Evolutionary conservation across 768 basidiomycete genomes (phyloP).

Genomic region (Suillus decipiens): DNA sequence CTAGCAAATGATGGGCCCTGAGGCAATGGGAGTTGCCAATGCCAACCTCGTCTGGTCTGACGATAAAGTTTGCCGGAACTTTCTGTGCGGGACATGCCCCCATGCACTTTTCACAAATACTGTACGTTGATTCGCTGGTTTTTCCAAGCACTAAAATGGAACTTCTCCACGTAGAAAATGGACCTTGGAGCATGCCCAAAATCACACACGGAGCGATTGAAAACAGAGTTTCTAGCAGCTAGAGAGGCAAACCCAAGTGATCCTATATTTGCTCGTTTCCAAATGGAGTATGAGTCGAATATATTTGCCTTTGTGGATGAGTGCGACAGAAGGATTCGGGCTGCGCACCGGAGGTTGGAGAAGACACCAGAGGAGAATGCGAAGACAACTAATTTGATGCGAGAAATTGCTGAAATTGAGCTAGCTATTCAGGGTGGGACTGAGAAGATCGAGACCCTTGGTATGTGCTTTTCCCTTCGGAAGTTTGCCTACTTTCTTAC

Average conservation of each 20-base stretch:
- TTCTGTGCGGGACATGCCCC: conserved; percentile 97
- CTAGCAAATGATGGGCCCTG: conserved; percentile 99
- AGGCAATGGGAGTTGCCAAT: conserved; percentile 96
- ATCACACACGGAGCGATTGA: conserved; percentile 91
- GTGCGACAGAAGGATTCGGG: conserved; percentile 93
- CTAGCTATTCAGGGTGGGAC: conserved; percentile 98
- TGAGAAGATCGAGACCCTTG: conserved; percentile 94
- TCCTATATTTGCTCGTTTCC: conserved; percentile 83
- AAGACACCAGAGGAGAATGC: conserved; percentile 99
- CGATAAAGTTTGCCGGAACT: conserved; percentile 98
- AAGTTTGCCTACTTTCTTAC: conserved; percentile 9
- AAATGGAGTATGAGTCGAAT: conserved; percentile 94
- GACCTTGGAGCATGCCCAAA: conserved; percentile 97
- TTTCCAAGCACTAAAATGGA: background rate
- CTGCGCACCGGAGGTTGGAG: conserved; percentile 92
- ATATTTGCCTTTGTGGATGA: conserved; percentile 97
- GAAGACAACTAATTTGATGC: conserved; percentile 98
- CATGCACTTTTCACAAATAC: conserved; percentile 98
- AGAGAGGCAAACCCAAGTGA: conserved; percentile 74
- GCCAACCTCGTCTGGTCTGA: conserved; percentile 92
- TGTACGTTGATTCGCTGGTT: conserved; percentile 47
- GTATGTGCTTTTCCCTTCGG: conserved; percentile 42
- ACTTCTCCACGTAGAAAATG: conserved; percentile 72
- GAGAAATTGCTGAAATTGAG: conserved; percentile 99
- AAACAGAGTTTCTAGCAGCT: conserved; percentile 84